Evolutionary conservation across 768 basidiomycete species (phyloP), one percentile per base, ranked within the genome.

Genomic region (Lactifluus subvellereus): DNA sequence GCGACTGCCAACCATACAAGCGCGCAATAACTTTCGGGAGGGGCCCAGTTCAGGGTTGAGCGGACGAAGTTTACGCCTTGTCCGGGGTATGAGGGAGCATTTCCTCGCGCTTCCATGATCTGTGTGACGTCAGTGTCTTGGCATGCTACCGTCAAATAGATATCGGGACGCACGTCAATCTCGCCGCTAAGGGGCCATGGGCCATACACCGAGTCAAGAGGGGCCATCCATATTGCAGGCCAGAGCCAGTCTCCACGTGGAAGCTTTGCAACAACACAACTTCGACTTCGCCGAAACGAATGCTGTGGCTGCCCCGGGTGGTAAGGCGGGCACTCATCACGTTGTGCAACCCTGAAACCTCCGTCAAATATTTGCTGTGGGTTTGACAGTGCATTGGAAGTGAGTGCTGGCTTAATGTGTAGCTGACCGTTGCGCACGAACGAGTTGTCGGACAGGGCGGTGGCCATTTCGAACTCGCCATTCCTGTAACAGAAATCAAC

Each of bases 21-120:
- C 74, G 71, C 61, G 75, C 75, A 49, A 79, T 68, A 1, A 83
- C 69, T 0, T 73, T 65, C 48, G 74, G 69, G 9, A 83, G 70
- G 42, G 82, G 82, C 91, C 74, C 87, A 94, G 72, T 85, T 85
- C 22, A 94, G 74, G 37, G 82, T 78, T 6, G 84, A 80, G 60
- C 85, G 76, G 22, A 80, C 77, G 64, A 75, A 80, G 71, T 80
- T 79, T 60, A 74, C 70, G 54, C 81, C 80, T 67, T 79, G 75
- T 0, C 70, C 75, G 10, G 73, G 62, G 69, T 81, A 78, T 13
- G 73, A 71, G n/a, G 75, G 74, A 20, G 69, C 69, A 72, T 80
- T 83, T 27, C 81, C 80, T 68, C 77, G 80, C 65, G 75, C 84
- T 77, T 74, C 83, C 80, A 77, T 77, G 63, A 83, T 77, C 80